Conservation (phyloP, 192 early-diverging fungal genomes). For the Radiomyces spectabilis region DNA sequence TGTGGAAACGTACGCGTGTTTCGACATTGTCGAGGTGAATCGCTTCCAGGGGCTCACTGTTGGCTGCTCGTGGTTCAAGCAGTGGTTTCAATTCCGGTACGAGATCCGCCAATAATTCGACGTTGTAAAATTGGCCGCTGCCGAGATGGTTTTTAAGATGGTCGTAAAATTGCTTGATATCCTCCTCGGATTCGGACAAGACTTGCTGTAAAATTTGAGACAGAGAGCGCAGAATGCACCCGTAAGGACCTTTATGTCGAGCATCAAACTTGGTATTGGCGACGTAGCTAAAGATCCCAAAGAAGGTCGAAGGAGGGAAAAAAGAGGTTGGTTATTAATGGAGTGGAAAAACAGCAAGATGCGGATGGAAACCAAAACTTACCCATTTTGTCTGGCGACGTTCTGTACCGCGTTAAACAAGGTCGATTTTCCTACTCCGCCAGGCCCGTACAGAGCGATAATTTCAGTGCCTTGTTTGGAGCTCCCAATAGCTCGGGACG, state of each 20-base stretch:
- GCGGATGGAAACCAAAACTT: background rate
- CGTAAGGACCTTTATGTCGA: slow-evolving; percentile 20
- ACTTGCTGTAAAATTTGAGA: slow-evolving; percentile 26
- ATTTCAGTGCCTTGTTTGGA: slow-evolving; percentile 7
- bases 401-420: slow-evolving; percentile 19
- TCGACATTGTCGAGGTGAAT: slow-evolving; percentile 10
- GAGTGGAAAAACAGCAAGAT: too few relatives aligned
- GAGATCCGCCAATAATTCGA: slow-evolving; percentile 9
- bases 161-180: slow-evolving; percentile 10
- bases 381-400: slow-evolving; percentile 21
- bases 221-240: slow-evolving; percentile 17
- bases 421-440: slow-evolving; percentile 23
- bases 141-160: slow-evolving; percentile 8
- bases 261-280: slow-evolving; percentile 23
- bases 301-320: too few relatives aligned
- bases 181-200: slow-evolving; percentile 22
- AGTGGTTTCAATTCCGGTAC: slow-evolving; percentile 21
- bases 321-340: too few relatives aligned
- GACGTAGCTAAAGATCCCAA: slow-evolving; percentile 7
- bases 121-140: slow-evolving; percentile 11
- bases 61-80: background rate
- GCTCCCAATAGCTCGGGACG: background rate
- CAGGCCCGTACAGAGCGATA: slow-evolving; percentile 18
- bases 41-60: background rate
- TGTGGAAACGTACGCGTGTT: slow-evolving; percentile 15